A percentile compares a stretch with the other conserved stretches of the same genome.
These are phyloP conservation scores for Lipomyces sp. DNA, from an alignment of 805 yeast species.

Conservation along the genomic window DNA sequence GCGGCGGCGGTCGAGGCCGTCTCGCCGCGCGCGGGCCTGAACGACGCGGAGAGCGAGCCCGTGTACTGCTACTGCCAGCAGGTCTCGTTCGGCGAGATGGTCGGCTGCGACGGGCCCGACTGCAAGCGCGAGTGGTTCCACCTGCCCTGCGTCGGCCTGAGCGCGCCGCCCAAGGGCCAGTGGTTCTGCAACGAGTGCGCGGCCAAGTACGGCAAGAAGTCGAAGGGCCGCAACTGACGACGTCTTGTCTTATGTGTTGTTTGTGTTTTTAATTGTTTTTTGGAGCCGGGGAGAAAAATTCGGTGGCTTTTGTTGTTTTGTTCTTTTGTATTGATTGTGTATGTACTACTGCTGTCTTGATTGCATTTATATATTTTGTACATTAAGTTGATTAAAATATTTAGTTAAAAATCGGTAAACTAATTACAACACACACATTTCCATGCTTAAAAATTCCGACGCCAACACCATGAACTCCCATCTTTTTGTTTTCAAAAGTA, in stretches of 20 bases:
- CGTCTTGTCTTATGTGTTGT: not conserved
- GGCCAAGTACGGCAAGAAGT: constrained; percentile 27
- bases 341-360: not conserved
- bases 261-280: not conserved
- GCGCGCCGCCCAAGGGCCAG: constrained; percentile 58
- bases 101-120: constrained; percentile 93
- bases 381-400: no score
- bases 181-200: constrained; percentile 64
- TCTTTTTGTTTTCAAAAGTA: no score
- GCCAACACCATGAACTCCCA: no score
- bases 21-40: constrained; percentile 1
- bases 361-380: no score
- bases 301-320: not conserved
- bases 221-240: constrained; percentile 7
- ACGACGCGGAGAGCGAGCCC: constrained; percentile 52
- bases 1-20: not conserved
- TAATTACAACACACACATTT: not conserved
- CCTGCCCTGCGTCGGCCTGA: constrained; percentile 82
- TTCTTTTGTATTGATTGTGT: not conserved
- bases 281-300: not conserved
- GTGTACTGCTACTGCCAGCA: constrained; percentile 95
- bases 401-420: no score
- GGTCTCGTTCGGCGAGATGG: constrained; percentile 98
- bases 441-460: no score
- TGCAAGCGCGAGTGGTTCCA: constrained; percentile 90